Percentiles rank a stretch among this genome's conserved stretches.
Evolutionary conservation across 169 alveolate genomes (phyloP).

Genomic region (Cystoisospora suis): DNA sequence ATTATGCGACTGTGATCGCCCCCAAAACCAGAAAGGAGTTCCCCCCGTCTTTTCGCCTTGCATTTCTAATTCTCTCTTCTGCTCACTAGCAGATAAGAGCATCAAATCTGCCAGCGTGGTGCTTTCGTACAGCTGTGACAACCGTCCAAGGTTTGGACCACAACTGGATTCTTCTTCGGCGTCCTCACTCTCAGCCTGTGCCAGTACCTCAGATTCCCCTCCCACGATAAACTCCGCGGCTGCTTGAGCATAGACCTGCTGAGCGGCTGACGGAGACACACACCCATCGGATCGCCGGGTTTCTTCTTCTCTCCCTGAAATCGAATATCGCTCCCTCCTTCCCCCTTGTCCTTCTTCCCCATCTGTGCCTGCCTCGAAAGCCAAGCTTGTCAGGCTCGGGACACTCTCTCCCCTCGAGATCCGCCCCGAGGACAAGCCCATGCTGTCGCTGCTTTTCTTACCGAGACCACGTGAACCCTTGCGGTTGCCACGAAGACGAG

Average conservation of each 20-base stretch:
- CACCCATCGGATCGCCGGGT: background rate
- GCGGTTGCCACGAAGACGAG: background rate
- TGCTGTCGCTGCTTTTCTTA: too few species aligned
- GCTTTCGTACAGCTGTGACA: slow-evolving; percentile 7
- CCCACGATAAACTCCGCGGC: too few species aligned
- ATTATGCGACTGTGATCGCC: background rate
- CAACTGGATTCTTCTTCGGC: background rate
- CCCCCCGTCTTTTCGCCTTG: background rate
- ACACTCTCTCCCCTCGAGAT: too few species aligned
- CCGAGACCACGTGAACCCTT: too few species aligned
- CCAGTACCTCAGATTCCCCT: background rate
- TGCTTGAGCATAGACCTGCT: too few species aligned
- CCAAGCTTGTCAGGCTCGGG: too few species aligned
- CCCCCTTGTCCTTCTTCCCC: background rate
- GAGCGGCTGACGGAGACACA: too few species aligned
- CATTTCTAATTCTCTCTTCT: background rate
- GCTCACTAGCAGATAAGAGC: background rate
- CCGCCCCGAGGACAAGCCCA: too few species aligned
- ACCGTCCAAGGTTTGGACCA: background rate
- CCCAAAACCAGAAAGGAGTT: background rate
- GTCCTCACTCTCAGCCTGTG: background rate
- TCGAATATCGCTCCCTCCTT: background rate
- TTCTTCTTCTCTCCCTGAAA: background rate
- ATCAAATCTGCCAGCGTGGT: slow-evolving; percentile 12
- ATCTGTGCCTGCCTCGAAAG: background rate